These are phyloP conservation scores for Raphanus raphanistrum DNA, from an alignment of 345 rosid genomes.

Conservation along the genomic window DNA sequence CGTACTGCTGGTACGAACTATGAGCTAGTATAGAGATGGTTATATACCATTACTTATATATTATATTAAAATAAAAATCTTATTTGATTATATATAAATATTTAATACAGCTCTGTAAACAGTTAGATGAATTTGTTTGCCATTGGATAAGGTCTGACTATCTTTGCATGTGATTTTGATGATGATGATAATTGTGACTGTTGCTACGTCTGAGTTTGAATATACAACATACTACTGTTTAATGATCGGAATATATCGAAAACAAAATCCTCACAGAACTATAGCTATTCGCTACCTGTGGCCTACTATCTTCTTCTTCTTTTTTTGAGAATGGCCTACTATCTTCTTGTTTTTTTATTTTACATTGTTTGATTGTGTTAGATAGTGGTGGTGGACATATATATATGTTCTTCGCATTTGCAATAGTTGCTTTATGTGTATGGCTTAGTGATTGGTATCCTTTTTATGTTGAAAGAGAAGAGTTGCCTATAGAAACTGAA, in stretches of 20 bases:
- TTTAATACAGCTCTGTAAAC: neutral
- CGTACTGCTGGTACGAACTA: conserved; percentile 29
- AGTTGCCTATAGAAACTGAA: neutral
- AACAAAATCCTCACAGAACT: neutral
- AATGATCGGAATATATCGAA: conserved; percentile 32
- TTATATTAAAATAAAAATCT: neutral
- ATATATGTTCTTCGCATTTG: neutral
- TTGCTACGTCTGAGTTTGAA: conserved; percentile 17
- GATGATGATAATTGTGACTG: conserved; percentile 29
- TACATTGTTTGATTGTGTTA: neutral
- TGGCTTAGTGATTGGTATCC: neutral
- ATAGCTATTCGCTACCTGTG: conserved; percentile 18
- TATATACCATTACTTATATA: neutral
- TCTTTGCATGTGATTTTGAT: conserved; percentile 31
- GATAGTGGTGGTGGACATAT: no score
- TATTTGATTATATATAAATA: neutral
- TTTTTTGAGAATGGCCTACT: neutral
- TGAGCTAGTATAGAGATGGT: neutral
- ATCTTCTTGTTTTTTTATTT: neutral
- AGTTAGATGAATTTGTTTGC: conserved; percentile 7
- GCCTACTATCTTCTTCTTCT: conserved; percentile 14
- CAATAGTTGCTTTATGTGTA: neutral
- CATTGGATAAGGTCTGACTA: conserved; percentile 34
- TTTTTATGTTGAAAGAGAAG: neutral
- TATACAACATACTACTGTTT: conserved; percentile 29